Percentiles rank a stretch among this genome's conserved stretches.
Evolutionary conservation across 2,329 filamentous ascomycete species (phyloP).

Genomic region (Penicillium sp.): DNA sequence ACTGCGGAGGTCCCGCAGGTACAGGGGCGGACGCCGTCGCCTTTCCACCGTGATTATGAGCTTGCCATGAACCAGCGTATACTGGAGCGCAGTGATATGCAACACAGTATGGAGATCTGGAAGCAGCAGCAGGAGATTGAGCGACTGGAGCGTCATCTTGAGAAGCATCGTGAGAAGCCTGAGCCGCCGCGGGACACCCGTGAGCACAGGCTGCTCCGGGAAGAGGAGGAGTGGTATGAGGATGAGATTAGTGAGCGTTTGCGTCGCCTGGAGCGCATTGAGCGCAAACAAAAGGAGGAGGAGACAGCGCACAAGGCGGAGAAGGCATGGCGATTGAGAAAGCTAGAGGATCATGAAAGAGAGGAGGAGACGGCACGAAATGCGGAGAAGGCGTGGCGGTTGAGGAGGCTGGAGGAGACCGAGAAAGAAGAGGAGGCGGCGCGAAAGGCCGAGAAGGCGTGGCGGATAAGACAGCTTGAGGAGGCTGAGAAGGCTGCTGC

Average conservation of each 20-base stretch:
- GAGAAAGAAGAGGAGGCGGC: constrained; percentile 37
- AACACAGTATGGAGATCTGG: constrained; percentile 36
- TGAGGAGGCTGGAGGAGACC: constrained; percentile 6
- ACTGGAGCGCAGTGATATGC: constrained; percentile 34
- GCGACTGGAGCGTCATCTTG: constrained; percentile 34
- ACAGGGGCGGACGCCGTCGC: constrained; percentile 26
- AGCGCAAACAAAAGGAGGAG: constrained; percentile 31
- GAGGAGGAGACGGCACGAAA: constrained; percentile 35
- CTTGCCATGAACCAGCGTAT: constrained; percentile 35
- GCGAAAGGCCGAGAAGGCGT: constrained; percentile 12
- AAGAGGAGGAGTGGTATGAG: constrained; percentile 47
- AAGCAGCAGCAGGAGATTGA: constrained; percentile 39
- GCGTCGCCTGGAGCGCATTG: constrained; percentile 36
- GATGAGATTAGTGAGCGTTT: constrained; percentile 41
- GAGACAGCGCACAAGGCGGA: constrained; percentile 19
- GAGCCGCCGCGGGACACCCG: constrained; percentile 22
- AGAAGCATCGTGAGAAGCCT: constrained; percentile 24
- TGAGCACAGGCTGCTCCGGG: constrained; percentile 29
- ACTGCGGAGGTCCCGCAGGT: background rate
- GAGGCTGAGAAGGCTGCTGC: constrained; percentile 33
- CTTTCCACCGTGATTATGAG: constrained; percentile 34
- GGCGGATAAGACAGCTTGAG: constrained; percentile 11
- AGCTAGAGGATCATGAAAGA: constrained; percentile 30
- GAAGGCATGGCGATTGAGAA: constrained; percentile 15
- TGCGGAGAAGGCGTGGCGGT: constrained; percentile 2